Evolutionary conservation across 176 grass and related monocot genomes (phyloP).

Genomic region (Phragmites australis): DNA sequence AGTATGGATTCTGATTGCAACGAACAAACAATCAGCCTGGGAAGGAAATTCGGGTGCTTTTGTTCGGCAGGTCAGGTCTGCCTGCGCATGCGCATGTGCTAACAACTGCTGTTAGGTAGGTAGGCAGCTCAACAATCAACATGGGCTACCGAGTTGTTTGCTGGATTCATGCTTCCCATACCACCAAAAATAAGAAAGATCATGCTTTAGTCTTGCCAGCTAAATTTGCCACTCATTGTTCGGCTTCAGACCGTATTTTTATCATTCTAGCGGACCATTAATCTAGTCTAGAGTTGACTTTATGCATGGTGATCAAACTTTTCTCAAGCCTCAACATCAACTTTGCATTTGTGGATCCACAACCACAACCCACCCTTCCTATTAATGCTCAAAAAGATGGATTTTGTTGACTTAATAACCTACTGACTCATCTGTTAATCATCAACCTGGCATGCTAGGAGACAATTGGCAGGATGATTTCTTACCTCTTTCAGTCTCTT

Average conservation of each 20-base stretch:
- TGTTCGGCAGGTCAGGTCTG: background rate
- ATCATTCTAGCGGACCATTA: background rate
- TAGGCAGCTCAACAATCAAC: constrained; percentile 3
- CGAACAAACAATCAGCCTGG: background rate
- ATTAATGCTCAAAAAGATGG: background rate
- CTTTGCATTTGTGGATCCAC: background rate
- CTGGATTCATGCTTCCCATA: background rate
- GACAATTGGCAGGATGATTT: background rate
- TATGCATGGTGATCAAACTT: background rate
- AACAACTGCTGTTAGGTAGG: constrained; percentile 19
- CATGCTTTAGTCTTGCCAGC: constrained; percentile 1
- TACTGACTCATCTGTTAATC: background rate
- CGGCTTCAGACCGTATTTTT: background rate
- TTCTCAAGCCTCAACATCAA: background rate
- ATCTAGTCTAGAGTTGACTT: constrained; percentile 13
- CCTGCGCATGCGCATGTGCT: constrained; percentile 1
- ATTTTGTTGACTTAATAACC: background rate
- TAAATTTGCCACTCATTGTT: background rate
- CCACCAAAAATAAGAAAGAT: background rate
- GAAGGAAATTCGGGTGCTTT: constrained; percentile 7
- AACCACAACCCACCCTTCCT: background rate
- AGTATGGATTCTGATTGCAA: background rate
- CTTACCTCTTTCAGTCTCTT: background rate
- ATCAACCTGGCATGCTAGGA: background rate
- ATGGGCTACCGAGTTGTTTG: background rate